These are phyloP conservation scores for Ophiostoma montium DNA, from an alignment of 2,329 filamentous ascomycete genomes.

Conservation along the genomic window DNA sequence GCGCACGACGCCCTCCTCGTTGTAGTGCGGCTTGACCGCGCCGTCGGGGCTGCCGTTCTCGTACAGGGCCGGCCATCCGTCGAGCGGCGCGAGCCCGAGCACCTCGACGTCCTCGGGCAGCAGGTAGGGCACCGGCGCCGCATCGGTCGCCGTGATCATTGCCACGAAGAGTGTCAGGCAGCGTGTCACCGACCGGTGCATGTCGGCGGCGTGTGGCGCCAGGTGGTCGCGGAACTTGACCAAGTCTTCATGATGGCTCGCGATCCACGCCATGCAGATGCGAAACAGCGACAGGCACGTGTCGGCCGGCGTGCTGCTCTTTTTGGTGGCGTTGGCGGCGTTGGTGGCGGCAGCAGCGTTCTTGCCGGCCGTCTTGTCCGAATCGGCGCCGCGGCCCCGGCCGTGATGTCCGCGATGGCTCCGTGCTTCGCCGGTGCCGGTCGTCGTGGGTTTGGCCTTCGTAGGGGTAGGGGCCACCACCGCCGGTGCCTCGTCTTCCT, in stretches of 20 bases:
- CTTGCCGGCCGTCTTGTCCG: not conserved
- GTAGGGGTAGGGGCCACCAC: not conserved
- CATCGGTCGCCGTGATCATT: constrained; percentile 24
- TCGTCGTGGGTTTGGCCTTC: not conserved
- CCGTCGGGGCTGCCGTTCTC: not conserved
- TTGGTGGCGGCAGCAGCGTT: not conserved
- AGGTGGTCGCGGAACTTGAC: constrained; percentile 31
- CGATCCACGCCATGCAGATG: constrained; percentile 41
- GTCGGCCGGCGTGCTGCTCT: constrained; percentile 19
- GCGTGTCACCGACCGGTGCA: constrained; percentile 32
- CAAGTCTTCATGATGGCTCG: constrained; percentile 30
- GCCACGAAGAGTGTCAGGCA: constrained; percentile 36
- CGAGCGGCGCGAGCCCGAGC: constrained; percentile 29
- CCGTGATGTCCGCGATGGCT: not conserved
- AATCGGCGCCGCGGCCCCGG: not conserved
- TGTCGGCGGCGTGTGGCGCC: constrained; percentile 29
- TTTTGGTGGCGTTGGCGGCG: not conserved
- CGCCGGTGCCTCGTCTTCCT: not conserved
- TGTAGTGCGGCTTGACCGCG: constrained; percentile 10
- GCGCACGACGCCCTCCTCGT: constrained; percentile 10
- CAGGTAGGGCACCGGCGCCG: constrained; percentile 30
- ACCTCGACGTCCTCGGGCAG: constrained; percentile 36
- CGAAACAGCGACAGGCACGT: constrained; percentile 37
- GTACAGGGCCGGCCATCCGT: constrained; percentile 11
- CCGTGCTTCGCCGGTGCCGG: not conserved